Evolutionary conservation across 495 filamentous ascomycete species (phyloP).

Genomic region (Aspergillus sclerotioniger): DNA sequence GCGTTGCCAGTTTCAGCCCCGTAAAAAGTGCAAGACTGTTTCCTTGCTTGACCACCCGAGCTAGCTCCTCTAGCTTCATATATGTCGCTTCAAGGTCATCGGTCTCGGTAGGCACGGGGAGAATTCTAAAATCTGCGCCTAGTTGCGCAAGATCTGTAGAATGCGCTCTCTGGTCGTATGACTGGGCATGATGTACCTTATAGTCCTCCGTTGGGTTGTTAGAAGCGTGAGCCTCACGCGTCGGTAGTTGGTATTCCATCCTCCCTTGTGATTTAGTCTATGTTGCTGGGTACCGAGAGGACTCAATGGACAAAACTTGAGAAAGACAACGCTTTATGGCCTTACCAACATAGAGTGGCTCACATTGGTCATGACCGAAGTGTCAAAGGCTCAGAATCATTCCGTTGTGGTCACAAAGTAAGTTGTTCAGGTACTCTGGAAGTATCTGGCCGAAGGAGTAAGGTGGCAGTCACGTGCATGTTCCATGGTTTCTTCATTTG

Average conservation of each 20-base stretch:
- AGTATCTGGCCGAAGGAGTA: neutral
- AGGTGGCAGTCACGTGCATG: neutral
- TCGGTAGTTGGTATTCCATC: constrained; percentile 5
- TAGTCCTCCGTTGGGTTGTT: neutral
- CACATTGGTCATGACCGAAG: neutral
- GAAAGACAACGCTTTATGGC: neutral
- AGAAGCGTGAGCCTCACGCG: neutral
- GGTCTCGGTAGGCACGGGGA: constrained; percentile 18
- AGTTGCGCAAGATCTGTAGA: neutral
- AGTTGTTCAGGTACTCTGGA: neutral
- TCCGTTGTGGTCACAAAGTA: neutral
- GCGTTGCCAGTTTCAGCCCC: constrained; percentile 11
- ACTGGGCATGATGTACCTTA: neutral
- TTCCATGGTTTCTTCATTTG: too few species aligned
- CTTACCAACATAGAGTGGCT: neutral
- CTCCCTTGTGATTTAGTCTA: neutral
- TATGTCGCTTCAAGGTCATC: constrained; percentile 28
- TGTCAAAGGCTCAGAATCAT: neutral
- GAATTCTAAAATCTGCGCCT: constrained; percentile 10
- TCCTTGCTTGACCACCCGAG: constrained; percentile 18
- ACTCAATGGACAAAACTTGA: neutral
- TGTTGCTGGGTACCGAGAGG: too few species aligned
- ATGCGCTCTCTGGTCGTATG: neutral
- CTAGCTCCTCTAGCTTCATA: constrained; percentile 23
- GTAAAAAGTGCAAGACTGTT: constrained; percentile 23